phyloP scores from a whole-genome alignment of 2,329 filamentous ascomycete species.

The Helminthosporium solani region DNA sequence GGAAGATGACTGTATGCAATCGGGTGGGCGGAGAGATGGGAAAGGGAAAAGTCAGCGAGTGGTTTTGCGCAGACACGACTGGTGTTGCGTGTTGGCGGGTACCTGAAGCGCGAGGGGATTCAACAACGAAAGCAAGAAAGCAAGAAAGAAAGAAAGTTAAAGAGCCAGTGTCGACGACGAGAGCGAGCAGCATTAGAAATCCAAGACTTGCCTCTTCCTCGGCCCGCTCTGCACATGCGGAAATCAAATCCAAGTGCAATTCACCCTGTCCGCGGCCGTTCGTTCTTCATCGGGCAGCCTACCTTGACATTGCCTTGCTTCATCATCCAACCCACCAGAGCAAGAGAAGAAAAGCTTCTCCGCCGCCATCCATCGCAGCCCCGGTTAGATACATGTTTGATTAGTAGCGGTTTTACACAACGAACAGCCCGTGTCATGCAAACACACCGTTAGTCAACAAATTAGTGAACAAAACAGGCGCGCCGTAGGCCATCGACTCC shows the following conservation, averaged over 20 bases:
- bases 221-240: not conserved
- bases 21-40: too few relatives aligned
- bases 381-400: not conserved
- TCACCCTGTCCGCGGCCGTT: not conserved
- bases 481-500: slow-evolving; percentile 9
- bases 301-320: too few relatives aligned
- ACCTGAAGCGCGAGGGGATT: too few relatives aligned
- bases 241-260: not conserved
- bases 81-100: not conserved
- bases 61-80: not conserved
- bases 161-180: too few relatives aligned
- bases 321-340: too few relatives aligned
- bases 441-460: slow-evolving; percentile 4
- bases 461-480: slow-evolving; percentile 5
- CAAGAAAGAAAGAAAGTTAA: too few relatives aligned
- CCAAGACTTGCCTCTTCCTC: not conserved
- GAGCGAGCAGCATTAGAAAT: not conserved
- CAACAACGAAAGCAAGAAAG: too few relatives aligned
- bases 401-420: slow-evolving; percentile 4
- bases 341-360: too few relatives aligned
- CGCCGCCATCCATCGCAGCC: too few relatives aligned
- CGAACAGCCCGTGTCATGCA: not conserved
- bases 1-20: too few relatives aligned
- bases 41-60: too few relatives aligned
- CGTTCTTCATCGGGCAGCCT: not conserved